Base-by-base conservation (phyloP, 129 eudicot genomes). In the Smallanthus sonchifolius region DNA sequence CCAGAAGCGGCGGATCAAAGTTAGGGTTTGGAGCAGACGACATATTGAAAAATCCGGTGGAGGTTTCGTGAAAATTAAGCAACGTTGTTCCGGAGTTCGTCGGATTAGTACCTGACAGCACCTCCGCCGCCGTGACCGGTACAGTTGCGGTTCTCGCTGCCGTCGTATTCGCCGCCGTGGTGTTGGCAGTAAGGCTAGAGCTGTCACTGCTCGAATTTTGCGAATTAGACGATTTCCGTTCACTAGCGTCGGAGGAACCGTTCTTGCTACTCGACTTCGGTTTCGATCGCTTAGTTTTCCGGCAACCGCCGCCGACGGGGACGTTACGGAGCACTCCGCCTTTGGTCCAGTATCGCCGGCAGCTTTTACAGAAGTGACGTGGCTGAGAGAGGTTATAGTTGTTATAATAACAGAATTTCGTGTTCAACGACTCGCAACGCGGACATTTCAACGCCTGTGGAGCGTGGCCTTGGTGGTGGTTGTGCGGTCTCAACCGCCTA, bases 281-380 rank as follows among this genome's bases (percentile, higher is more conserved):
- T 45, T 90, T 90, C 4, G 94, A 82, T 3, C 93, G 83, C 71
- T 87, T 90, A 6, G 87, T 28, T 60, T 90, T 90, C 45, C 96
- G 91, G 78, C 93, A 85, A 2, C 96, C 96, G 2, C 96, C 96
- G 4, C 96, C 96, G 73, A 90, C 96, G 10, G 96, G 93, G 48
- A 90, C 96, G 86, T 85, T 90, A 59, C 96, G 96, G 38, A 90
- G 89, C 1, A 90, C 94, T 16, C 96, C 96, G 65, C 96, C 96
- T 85, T 85, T 90, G 34, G 96, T 90, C 96, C 96, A 90, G 83
- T 90, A 90, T 16, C 96, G 36, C n/a, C 94, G 86, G 80, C 96
- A 90, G 85, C 75, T 86, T 81, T 90, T 90, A 67, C 96, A 90
- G 84, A 87, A 90, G 70, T 90, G 89, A 39, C 96, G 93, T 40